Evolutionary conservation across 495 filamentous ascomycete species (phyloP).

Genomic region (Xylaria scruposa): DNA sequence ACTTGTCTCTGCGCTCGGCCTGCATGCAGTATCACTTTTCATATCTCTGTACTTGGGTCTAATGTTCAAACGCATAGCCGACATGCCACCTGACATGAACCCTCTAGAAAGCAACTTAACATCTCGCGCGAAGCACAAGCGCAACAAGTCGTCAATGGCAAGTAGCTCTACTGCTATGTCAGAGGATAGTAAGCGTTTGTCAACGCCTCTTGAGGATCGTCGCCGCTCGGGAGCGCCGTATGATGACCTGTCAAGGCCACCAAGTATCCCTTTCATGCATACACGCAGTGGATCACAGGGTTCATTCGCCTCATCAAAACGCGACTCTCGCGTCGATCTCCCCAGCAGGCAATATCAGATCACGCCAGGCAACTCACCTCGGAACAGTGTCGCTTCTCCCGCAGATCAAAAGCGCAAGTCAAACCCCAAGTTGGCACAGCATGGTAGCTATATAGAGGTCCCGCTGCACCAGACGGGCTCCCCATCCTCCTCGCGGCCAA

Average conservation of each 20-base stretch:
- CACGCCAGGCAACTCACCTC: slow-evolving; percentile 52
- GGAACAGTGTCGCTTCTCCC: slow-evolving; percentile 45
- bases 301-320: slow-evolving; percentile 53
- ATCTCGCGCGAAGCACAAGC: slow-evolving; percentile 67
- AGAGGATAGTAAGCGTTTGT: slow-evolving; percentile 58
- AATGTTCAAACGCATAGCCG: slow-evolving; percentile 79
- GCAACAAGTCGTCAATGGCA: slow-evolving; percentile 73
- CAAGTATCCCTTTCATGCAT: slow-evolving; percentile 76
- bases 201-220: slow-evolving; percentile 54
- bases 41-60: slow-evolving; percentile 74
- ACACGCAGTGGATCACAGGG: slow-evolving; percentile 67
- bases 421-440: slow-evolving; percentile 38
- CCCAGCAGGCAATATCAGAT: slow-evolving; percentile 60
- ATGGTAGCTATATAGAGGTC: slow-evolving; percentile 48
- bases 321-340: slow-evolving; percentile 57
- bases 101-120: slow-evolving; percentile 87
- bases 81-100: slow-evolving; percentile 89
- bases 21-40: slow-evolving; percentile 73
- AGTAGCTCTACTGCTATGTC: slow-evolving; percentile 59
- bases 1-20: slow-evolving; percentile 63
- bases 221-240: slow-evolving; percentile 55
- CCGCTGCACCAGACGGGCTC: slow-evolving; percentile 45
- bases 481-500: slow-evolving; percentile 39
- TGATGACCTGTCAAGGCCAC: slow-evolving; percentile 64
- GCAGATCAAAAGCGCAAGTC: slow-evolving; percentile 53